phyloP scores from a whole-genome alignment of 2,329 filamentous ascomycete species.

The Celoporthe dispersa region DNA sequence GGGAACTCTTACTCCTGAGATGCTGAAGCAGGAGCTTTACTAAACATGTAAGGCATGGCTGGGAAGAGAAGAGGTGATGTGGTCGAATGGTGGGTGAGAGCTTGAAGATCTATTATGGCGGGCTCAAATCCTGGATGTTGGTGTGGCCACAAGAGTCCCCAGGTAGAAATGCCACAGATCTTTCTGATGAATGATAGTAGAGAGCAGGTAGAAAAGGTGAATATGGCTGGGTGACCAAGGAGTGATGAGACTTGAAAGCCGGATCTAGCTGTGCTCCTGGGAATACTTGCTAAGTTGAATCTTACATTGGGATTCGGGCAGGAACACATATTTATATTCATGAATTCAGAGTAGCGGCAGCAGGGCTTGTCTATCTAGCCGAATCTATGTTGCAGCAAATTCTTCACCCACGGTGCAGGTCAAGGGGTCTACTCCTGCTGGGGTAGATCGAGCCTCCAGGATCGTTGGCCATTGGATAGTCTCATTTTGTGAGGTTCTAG shows the following conservation, averaged over 20 bases:
- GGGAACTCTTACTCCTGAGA: neutral
- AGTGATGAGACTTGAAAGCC: neutral
- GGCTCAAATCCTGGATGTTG: too few relatives aligned
- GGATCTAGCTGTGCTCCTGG: too few relatives aligned
- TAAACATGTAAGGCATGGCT: neutral
- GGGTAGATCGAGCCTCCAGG: neutral
- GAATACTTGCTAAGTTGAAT: neutral
- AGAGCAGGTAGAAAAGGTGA: neutral
- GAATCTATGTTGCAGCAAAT: neutral
- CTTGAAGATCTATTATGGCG: neutral
- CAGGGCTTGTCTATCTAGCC: neutral
- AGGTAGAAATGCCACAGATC: neutral
- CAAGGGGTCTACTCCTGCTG: neutral
- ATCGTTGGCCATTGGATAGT: neutral
- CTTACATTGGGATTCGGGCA: neutral
- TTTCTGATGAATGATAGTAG: neutral
- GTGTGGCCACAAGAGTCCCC: too few relatives aligned
- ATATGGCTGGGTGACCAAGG: neutral
- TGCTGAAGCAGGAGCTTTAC: neutral
- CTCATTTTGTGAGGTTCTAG: neutral
- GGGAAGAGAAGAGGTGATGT: neutral
- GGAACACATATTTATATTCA: neutral
- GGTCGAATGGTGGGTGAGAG: neutral
- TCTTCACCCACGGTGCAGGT: neutral
- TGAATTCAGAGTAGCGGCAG: neutral